Evolutionary conservation across 805 yeast genomes (phyloP).

Genomic region (Candida vartiovaarae): DNA sequence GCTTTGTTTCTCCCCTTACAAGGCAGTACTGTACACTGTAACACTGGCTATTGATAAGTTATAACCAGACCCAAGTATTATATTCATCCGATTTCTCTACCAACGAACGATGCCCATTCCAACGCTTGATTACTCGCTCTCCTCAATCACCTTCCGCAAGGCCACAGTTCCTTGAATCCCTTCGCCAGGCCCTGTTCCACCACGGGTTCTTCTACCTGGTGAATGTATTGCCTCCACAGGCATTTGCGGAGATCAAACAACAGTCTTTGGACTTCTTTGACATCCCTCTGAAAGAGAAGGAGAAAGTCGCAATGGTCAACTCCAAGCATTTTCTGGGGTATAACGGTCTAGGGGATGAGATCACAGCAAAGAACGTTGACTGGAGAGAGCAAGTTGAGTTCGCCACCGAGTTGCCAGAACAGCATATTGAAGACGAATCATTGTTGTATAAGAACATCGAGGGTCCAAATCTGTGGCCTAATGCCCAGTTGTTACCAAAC

Average conservation of each 20-base stretch:
- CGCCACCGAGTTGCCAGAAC: conserved; percentile 41
- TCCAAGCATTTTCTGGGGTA: conserved; percentile 41
- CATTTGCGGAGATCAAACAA: conserved; percentile 22
- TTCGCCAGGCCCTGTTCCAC: conserved; percentile 46
- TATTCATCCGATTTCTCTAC: too few species aligned
- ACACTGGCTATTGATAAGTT: too few species aligned
- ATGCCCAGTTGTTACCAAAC: conserved; percentile 25
- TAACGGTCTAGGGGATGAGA: conserved; percentile 39
- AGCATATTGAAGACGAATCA: conserved; percentile 21
- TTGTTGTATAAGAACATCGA: conserved; percentile 36
- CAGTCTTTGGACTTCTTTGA: conserved; percentile 32
- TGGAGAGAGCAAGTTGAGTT: conserved; percentile 46
- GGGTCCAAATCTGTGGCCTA: conserved; percentile 44
- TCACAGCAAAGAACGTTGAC: conserved; percentile 37
- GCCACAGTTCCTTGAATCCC: conserved; percentile 11
- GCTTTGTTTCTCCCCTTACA: too few species aligned
- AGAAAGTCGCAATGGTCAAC: conserved; percentile 33
- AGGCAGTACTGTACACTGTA: too few species aligned
- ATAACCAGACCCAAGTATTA: too few species aligned
- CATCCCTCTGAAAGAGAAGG: conserved; percentile 32
- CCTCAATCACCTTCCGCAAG: conserved; percentile 35
- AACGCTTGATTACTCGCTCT: conserved; percentile 37
- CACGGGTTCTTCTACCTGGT: conserved; percentile 36
- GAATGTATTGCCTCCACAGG: conserved; percentile 35
- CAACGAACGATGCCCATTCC: conserved; percentile 24